Percentiles rank a stretch among this genome's conserved stretches.
Evolutionary conservation across 2,329 filamentous ascomycete species (phyloP).

Genomic region (Ampelomyces quisqualis): DNA sequence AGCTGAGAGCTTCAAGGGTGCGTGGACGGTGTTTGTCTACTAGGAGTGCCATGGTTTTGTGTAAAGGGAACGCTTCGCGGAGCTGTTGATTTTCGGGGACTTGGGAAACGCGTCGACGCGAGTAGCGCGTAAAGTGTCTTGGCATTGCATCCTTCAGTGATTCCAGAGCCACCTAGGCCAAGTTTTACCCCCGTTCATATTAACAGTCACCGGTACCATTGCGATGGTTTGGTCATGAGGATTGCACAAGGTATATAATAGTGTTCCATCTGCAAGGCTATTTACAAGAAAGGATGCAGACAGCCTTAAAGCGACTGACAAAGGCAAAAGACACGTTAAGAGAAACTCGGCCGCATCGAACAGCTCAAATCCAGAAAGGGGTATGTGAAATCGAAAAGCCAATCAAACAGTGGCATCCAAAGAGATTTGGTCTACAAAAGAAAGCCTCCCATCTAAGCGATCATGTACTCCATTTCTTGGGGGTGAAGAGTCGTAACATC

Average conservation of each 20-base stretch:
- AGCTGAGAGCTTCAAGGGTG: constrained; percentile 75
- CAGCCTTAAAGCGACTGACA: too few relatives aligned
- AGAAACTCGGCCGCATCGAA: not conserved
- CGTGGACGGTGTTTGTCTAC: constrained; percentile 69
- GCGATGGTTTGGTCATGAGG: too few relatives aligned
- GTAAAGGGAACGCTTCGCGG: constrained; percentile 6
- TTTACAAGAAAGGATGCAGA: too few relatives aligned
- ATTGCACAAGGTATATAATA: too few relatives aligned
- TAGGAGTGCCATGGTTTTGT: constrained; percentile 59
- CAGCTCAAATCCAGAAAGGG: constrained; percentile 1
- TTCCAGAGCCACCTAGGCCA: too few relatives aligned
- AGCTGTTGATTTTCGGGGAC: constrained; percentile 11
- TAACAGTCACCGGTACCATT: too few relatives aligned
- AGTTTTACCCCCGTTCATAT: too few relatives aligned
- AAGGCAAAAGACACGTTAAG: too few relatives aligned
- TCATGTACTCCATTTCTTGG: not conserved
- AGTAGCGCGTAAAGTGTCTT: constrained; percentile 40
- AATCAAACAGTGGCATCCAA: constrained; percentile 5
- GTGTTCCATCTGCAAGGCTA: too few relatives aligned
- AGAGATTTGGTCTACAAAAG: constrained; percentile 3
- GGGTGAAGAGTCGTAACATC: constrained; percentile 6
- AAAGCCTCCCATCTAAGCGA: constrained; percentile 1
- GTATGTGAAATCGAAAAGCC: not conserved
- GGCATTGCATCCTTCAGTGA: constrained; percentile 4
- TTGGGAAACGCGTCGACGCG: constrained; percentile 35